Base-by-base conservation (phyloP, 495 filamentous ascomycete genomes). In the Beverwykella pulmonaria region DNA sequence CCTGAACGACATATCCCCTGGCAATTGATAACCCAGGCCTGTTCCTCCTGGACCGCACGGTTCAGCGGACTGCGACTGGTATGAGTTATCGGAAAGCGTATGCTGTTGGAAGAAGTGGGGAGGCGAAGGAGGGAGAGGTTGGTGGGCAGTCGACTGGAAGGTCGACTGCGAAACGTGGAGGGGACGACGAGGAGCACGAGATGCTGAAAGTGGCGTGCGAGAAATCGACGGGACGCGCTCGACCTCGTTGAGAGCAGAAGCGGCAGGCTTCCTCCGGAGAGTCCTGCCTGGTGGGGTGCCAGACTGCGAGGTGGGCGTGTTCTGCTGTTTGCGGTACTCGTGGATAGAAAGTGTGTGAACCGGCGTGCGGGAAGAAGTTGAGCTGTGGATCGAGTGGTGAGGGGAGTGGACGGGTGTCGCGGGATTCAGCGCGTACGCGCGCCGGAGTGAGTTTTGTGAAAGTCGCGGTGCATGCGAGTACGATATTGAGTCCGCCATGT, bases 241-340 rank as follows among this genome's bases (percentile, higher is more conserved):
- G 41, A 69, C 25, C 29, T 62, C 41, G 58, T 63, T 65, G 41
- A 75, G 55, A 12, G 58, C 65, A 10, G 72, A 54, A 1, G 74
- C 62, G 3, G 67, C 72, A 3, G 67, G 47, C 53, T 71, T 74
- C 32, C 74, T 68, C 56, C 62, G 73, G 9, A 75, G 41, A 19
- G 63, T 62, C 54, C 57, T 70, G 15, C 55, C 66, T 0, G 67
- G 47, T 48, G 61, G 59, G 0, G 58, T 68, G 5, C 34, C 53
- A n/a, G 71, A 29, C 15, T 53, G 65, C 39, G 66, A 48, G 6
- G 72, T 65, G 7, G 74, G 72, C 29, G 66, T 63, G 53, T 59
- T 46, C 41, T 75, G 74, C 53, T 61, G 70, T 54, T 74, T 73
- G 15, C 72, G 71, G 48, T 75, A 75, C 49, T 74, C 74, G 65